These are phyloP conservation scores for Allomyces macrogynus DNA, from an alignment of 192 early-diverging fungal species.

Conservation along the genomic window DNA sequence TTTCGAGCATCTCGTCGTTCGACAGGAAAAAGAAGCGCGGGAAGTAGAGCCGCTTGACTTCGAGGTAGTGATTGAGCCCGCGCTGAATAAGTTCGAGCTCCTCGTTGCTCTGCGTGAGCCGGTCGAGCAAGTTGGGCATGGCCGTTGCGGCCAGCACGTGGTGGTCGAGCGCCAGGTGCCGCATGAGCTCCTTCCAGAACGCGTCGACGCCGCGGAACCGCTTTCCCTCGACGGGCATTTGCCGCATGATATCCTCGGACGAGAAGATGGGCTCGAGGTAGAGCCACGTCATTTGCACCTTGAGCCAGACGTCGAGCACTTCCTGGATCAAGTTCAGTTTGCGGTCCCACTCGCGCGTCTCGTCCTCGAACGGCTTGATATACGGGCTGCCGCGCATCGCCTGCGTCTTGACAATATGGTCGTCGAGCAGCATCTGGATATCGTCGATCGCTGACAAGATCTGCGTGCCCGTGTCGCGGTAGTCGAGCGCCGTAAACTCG, in stretches of 20 bases:
- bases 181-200: constrained; percentile 97
- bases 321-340: constrained; percentile 86
- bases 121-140: constrained; percentile 84
- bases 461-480: constrained; percentile 38
- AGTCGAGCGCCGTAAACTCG: constrained; percentile 28
- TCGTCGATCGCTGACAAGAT: constrained; percentile 28
- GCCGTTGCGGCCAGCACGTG: constrained; percentile 83
- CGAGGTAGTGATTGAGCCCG: constrained; percentile 94
- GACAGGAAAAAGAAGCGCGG: constrained; percentile 99
- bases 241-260: constrained; percentile 89
- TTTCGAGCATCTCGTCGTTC: constrained; percentile 99
- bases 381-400: constrained; percentile 91
- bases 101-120: constrained; percentile 78
- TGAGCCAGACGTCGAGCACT: constrained; percentile 98
- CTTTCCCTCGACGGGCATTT: constrained; percentile 81
- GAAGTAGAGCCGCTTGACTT: constrained; percentile 87
- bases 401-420: constrained; percentile 76
- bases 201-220: constrained; percentile 92
- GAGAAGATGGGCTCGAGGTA: constrained; percentile 98
- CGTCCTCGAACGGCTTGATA: constrained; percentile 96
- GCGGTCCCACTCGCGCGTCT: constrained; percentile 84
- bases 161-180: constrained; percentile 94
- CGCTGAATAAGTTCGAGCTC: constrained; percentile 87
- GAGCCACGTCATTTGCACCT: constrained; percentile 99
- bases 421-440: constrained; percentile 39